phyloP scores from a whole-genome alignment of 2,329 filamentous ascomycete species.

The Nothopassalora personata region DNA sequence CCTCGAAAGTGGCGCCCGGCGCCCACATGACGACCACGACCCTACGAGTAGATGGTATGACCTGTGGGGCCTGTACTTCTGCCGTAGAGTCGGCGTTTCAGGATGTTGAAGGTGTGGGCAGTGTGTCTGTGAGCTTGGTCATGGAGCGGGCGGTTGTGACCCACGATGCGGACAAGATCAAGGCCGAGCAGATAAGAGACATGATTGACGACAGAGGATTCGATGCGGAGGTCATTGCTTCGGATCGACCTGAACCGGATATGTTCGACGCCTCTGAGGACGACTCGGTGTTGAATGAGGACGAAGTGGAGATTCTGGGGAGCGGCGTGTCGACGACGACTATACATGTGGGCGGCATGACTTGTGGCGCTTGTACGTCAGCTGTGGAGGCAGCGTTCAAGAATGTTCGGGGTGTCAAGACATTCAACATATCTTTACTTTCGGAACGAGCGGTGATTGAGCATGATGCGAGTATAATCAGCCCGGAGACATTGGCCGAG shows the following conservation, averaged over 20 bases:
- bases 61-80: conserved; percentile 88
- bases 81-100: conserved; percentile 86
- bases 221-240: conserved; percentile 59
- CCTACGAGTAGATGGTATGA: conserved; percentile 78
- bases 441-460: conserved; percentile 94
- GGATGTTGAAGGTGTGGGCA: conserved; percentile 72
- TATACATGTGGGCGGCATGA: conserved; percentile 79
- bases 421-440: conserved; percentile 84
- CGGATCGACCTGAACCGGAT: conserved; percentile 25
- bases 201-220: conserved; percentile 90
- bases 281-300: conserved; percentile 14
- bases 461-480: conserved; percentile 71
- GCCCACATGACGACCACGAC: conserved; percentile 79
- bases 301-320: conserved; percentile 21
- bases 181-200: conserved; percentile 70
- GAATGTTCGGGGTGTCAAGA: conserved; percentile 71
- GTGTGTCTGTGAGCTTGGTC: conserved; percentile 84
- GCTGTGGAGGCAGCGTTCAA: conserved; percentile 92
- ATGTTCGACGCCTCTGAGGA: conserved; percentile 22
- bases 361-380: conserved; percentile 88
- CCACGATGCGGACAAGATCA: conserved; percentile 72
- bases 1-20: conserved; percentile 15
- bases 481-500: conserved; percentile 71
- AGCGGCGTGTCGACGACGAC: conserved; percentile 83
- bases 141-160: conserved; percentile 92